Evolutionary conservation across 768 basidiomycete species (phyloP).

Genomic region (Galerina sulciceps): DNA sequence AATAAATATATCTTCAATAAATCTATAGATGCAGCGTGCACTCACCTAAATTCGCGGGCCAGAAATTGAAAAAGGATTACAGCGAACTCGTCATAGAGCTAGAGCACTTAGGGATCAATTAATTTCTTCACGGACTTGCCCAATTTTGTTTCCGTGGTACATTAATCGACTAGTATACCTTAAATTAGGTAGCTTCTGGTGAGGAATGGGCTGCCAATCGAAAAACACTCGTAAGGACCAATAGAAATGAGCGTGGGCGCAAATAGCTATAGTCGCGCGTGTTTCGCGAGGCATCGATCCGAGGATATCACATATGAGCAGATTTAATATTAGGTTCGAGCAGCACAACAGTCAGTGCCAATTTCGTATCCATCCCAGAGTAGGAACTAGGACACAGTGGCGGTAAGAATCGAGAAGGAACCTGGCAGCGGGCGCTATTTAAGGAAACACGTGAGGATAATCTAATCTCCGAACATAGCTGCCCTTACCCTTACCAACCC

Average conservation of each 20-base stretch:
- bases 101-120: slow-evolving; percentile 25
- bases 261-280: too few relatives aligned
- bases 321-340: background rate
- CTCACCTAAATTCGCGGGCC: background rate
- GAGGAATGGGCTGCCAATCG: too few relatives aligned
- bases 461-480: slow-evolving; percentile 35
- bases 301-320: background rate
- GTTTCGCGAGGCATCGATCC: background rate
- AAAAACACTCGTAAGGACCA: too few relatives aligned
- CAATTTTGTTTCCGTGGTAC: background rate
- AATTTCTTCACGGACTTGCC: background rate
- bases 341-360: background rate
- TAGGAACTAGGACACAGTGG: background rate
- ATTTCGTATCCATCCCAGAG: too few relatives aligned
- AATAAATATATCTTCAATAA: background rate
- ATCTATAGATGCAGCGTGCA: background rate
- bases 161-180: background rate
- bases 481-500: slow-evolving; percentile 30
- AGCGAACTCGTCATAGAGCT: slow-evolving; percentile 29
- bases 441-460: slow-evolving; percentile 28
- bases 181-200: too few relatives aligned
- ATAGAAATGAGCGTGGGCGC: too few relatives aligned
- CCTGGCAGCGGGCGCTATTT: background rate
- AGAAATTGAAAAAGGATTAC: slow-evolving; percentile 27
- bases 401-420: background rate